A percentile compares a stretch with the other conserved stretches of the same genome.
Conservation (phyloP, 2,329 filamentous ascomycete species). For the Verticillium dahliae region DNA sequence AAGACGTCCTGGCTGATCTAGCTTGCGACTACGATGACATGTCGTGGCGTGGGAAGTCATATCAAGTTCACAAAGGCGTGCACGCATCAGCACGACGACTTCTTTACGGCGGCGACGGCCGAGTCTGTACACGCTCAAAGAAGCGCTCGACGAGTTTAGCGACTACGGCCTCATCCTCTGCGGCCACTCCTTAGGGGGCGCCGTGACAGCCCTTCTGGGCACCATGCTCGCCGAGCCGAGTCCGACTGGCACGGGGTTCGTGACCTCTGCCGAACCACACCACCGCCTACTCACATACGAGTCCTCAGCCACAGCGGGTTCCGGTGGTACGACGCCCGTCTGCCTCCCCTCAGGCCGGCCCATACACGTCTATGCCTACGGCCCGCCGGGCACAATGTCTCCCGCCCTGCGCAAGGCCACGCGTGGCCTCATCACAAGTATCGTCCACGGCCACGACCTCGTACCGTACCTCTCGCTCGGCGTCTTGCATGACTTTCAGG, state of each 20-base stretch:
- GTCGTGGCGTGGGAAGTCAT: conserved; percentile 54
- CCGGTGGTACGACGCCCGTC: conserved; percentile 25
- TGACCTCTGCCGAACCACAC: conserved; percentile 49
- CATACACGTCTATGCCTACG: conserved; percentile 76
- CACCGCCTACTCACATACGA: conserved; percentile 24
- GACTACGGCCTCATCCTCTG: conserved; percentile 66
- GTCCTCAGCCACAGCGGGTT: conserved; percentile 8
- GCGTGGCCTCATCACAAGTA: conserved; percentile 66
- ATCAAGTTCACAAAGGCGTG: conserved; percentile 69
- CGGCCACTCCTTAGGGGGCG: conserved; percentile 63
- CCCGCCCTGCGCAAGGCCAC: conserved; percentile 63
- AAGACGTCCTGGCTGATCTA: conserved; percentile 68
- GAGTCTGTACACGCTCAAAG: conserved; percentile 60
- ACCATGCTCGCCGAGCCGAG: conserved; percentile 64
- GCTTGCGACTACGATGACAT: conserved; percentile 67
- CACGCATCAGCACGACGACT: conserved; percentile 64
- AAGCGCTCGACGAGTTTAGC: conserved; percentile 58
- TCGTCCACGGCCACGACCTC: conserved; percentile 67
- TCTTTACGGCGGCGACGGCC: conserved; percentile 59
- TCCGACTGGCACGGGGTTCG: conserved; percentile 48
- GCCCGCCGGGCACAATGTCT: conserved; percentile 67
- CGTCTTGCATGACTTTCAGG: conserved; percentile 68
- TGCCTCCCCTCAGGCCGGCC: conserved; percentile 60
- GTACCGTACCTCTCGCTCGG: conserved; percentile 70
- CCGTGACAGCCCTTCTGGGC: conserved; percentile 62